Percentiles rank a stretch among this genome's conserved stretches.
phyloP scores from a whole-genome alignment of 371 early-diverging fungal genomes.

The Homolaphlyctis polyrhiza region DNA sequence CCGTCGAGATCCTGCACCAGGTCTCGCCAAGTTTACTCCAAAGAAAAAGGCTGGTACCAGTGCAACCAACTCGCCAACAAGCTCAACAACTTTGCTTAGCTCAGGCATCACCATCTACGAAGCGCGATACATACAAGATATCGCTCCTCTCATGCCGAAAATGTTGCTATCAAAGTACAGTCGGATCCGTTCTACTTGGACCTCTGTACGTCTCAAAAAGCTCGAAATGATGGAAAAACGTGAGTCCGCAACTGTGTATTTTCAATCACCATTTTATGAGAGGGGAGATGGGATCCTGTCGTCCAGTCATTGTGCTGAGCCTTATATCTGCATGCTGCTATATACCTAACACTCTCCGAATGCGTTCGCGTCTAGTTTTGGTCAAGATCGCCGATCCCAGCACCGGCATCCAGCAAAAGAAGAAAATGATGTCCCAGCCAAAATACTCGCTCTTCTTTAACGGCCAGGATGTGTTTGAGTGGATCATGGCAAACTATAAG shows the following conservation, averaged over 20 bases:
- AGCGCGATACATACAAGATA: not conserved
- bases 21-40: no score
- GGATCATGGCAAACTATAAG: slow-evolving; percentile 29
- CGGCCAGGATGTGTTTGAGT: slow-evolving; percentile 13
- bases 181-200: not conserved
- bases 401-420: slow-evolving; percentile 2
- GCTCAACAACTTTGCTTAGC: no score
- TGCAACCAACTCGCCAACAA: no score
- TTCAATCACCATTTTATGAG: no score
- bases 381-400: not conserved
- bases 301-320: no score
- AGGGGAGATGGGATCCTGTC: no score
- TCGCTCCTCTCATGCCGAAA: not conserved
- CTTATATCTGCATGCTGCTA: no score
- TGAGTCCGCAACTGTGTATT: no score
- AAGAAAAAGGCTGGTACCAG: no score
- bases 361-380: not conserved
- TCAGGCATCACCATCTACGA: not conserved
- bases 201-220: not conserved
- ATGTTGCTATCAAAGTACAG: not conserved
- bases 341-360: no score
- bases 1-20: no score
- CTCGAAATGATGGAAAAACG: not conserved
- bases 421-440: not conserved
- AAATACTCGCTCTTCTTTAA: not conserved